Base-by-base conservation (phyloP, 2,329 filamentous ascomycete genomes). In the Colletotrichum tropicale region DNA sequence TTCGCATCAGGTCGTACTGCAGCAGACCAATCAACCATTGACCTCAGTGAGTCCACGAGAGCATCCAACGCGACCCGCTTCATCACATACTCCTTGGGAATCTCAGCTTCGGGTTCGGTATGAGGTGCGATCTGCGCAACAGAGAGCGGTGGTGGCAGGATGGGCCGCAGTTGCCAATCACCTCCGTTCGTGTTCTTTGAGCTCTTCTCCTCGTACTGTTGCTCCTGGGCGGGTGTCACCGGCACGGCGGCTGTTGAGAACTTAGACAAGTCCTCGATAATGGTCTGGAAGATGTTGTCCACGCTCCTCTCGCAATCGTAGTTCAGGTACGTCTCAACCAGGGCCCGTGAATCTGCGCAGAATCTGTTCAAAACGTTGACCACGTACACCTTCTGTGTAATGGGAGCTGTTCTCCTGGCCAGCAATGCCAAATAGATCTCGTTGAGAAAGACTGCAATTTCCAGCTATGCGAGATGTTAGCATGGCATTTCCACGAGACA, bases 261-360 rank as follows among this genome's bases (percentile, higher is more conserved):
- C 80, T 94, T 94, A 36, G 96, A 97, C 21, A 99, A 87, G 84
- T 98, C 96, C 83, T 99, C 98, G 66, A 99, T 96, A 70, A 98
- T 93, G 24, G 91, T 94, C 85, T 99, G 97, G 83, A 98, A 99
- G 84, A 98, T 97, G 84, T 99, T 99, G 85, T 98, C 96, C 75
- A 98, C 91, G 55, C 95, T 96, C 76, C 96, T 91, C 81, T 98
- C 98, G 85, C 97, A 99, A 83, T 99, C 97, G 82, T 99, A 99
- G 84, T 99, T 99, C 77, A 99, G 91, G 84, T 99, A 99, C 16
- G 96, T 94, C 84, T 99, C 97, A 18, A 99, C 97, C 65, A 99
- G 84, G 0, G 95, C 96, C 78, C 95, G 91, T 3, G 96, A 95
- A 82, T 99, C 97, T 18, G 92, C 93, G 75, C 94, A 96, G 64